Evolutionary conservation across 1,284 basidiomycete species (phyloP), one percentile per base, ranked within the genome.

Genomic region (Puccinia sorghi): DNA sequence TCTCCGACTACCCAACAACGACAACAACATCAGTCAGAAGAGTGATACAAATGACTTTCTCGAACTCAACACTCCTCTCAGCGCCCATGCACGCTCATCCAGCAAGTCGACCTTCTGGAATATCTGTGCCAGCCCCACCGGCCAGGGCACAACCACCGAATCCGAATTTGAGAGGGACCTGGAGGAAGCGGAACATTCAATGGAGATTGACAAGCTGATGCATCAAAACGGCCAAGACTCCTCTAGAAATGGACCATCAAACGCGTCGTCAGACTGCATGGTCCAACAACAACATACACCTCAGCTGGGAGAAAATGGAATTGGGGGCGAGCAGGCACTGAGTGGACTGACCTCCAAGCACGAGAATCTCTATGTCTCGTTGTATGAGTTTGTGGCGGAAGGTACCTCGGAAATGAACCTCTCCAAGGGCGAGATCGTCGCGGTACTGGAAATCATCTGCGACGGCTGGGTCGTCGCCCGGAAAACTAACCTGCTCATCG

Each of bases 401-500:
- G 66, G 54, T 3, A 64, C 63, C 32, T 57, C 52, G 25, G 75
- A 78, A 39, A 78, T 78, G 67, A 57, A 70, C 15, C 54, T 78
- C 8, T 13, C 27, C 17, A 67, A 69, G 32, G 75, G 75, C 17
- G 75, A 78, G 27, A 70, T 78, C 11, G 66, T 78, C 8, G 43
- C 25, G 8, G 56, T 78, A 3, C n/a, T 71, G 7, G 67, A 78
- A 37, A 67, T 78, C 15, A 67, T 78, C 25, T 78, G 75, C 46
- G 75, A 78, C 46, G 75, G 75, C 39, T 78, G 75, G 75, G 75
- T 78, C 9, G 59, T 78, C 17, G 75, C 56, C 0, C 39, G 43
- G 12, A 70, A 78, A 37, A 57, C 64, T 61, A 57, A 64, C 17
- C 27, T 67, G 32, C 6, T 56, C n/a, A 54, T 67, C 22, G 74